Conservation (phyloP, 495 filamentous ascomycete genomes). For the Trichoderma reesei region DNA sequence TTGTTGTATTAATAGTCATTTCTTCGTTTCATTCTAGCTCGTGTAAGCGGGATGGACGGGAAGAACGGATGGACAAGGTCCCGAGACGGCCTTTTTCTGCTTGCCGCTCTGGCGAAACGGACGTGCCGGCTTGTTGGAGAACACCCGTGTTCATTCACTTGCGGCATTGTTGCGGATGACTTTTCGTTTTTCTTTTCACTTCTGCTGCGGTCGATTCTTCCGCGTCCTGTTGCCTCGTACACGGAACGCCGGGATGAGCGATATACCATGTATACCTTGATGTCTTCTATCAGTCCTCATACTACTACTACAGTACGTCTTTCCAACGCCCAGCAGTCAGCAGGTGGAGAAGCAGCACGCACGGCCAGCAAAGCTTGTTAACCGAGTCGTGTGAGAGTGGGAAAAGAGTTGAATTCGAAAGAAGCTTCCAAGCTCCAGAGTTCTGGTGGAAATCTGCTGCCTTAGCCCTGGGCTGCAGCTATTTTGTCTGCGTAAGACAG, state of each 20-base stretch:
- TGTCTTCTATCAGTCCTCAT: too few relatives aligned
- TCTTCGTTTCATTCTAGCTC: too few relatives aligned
- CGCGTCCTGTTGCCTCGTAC: neutral
- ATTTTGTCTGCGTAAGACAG: neutral
- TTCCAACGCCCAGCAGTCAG: too few relatives aligned
- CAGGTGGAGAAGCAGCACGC: too few relatives aligned
- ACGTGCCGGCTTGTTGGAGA: too few relatives aligned
- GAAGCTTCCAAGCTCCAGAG: neutral
- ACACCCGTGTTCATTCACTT: too few relatives aligned
- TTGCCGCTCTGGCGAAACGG: neutral
- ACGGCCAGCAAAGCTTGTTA: neutral
- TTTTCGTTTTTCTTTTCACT: neutral
- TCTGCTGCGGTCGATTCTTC: too few relatives aligned
- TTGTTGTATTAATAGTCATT: too few relatives aligned
- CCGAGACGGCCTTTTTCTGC: constrained; percentile 2
- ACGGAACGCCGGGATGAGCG: constrained; percentile 1
- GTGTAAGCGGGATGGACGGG: neutral
- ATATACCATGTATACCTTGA: neutral
- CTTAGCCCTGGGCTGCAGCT: neutral
- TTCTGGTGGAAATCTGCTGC: neutral
- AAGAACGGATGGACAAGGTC: neutral
- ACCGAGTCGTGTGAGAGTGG: neutral
- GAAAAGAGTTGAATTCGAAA: neutral
- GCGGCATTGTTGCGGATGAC: neutral
- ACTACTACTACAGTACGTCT: too few relatives aligned